Evolutionary conservation across 108 stramenopile species (phyloP), one percentile per base, ranked within the genome.

Genomic region (Chaetoceros tenuissimus): DNA sequence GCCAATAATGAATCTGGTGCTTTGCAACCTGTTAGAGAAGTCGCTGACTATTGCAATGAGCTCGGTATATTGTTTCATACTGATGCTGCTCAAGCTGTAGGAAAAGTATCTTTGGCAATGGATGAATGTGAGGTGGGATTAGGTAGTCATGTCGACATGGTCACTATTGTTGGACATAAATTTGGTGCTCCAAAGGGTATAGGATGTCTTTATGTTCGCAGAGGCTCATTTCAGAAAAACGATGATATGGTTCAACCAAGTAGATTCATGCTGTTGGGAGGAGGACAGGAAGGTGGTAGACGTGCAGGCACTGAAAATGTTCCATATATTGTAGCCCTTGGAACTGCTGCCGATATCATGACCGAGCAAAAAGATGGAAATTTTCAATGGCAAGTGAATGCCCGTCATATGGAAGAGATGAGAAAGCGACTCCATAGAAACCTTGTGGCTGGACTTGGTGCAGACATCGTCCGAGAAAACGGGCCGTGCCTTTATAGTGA

Each of bases 111-210:
- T n/a, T 72, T 94, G 17, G 63, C 50, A 24, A 28, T 82, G 28
- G 65, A 66, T 2, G 75, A 75, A 48, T n/a, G n/a, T n/a, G n/a
- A n/a, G n/a, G n/a, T n/a, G n/a, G n/a, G n/a, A n/a, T 53, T 57
- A 2, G 68, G 66, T 29, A 16, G 50, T 23, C n/a, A n/a, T n/a
- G 87, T 87, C 45, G 96, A 98, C 60, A 85, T 96, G 89, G 67
- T 99, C 8, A 94, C n/a, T n/a, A 46, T 99, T 24, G 98, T 97
- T 8, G 98, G 98, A 25, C 98, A 99, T 74, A 99, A 97, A 71
- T 82, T 96, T 53, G 96, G 96, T 26, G 96, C 94, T 16, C 95
- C 97, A 44, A 96, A 96, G 62, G 98, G 98, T 2, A 74, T 97
- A 53, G 96, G 85, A 0, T 94, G 92, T 3, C 74, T 99, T 30